phyloP scores from a whole-genome alignment of 1,139 yeast genomes.

The Yamadazyma songkhlaensis region DNA sequence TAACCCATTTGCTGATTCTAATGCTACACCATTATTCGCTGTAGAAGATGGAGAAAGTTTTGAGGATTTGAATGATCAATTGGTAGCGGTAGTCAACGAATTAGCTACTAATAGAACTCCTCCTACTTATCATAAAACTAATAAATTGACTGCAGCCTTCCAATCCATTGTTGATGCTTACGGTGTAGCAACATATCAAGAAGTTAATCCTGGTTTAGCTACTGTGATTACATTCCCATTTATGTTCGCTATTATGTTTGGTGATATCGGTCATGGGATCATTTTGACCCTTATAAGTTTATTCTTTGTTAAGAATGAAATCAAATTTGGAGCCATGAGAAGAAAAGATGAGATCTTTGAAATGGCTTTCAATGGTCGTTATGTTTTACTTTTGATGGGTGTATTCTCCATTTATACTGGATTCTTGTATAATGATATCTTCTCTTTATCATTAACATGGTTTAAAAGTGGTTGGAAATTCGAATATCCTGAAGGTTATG shows the following conservation, averaged over 20 bases:
- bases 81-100: slow-evolving; percentile 68
- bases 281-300: slow-evolving; percentile 72
- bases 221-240: slow-evolving; percentile 95
- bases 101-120: slow-evolving; percentile 81
- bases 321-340: slow-evolving; percentile 57
- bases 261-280: slow-evolving; percentile 95
- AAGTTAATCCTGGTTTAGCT: slow-evolving; percentile 94
- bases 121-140: slow-evolving; percentile 89
- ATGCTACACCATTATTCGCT: slow-evolving; percentile 41
- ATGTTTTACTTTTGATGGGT: slow-evolving; percentile 89
- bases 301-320: slow-evolving; percentile 68
- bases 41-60: slow-evolving; percentile 40
- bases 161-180: slow-evolving; percentile 94
- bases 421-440: slow-evolving; percentile 85
- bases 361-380: slow-evolving; percentile 93
- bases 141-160: slow-evolving; percentile 89
- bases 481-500: slow-evolving; percentile 63
- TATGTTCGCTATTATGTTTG: slow-evolving; percentile 99
- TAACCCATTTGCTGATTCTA: slow-evolving; percentile 6
- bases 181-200: slow-evolving; percentile 91
- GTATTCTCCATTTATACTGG: slow-evolving; percentile 92
- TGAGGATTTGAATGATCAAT: slow-evolving; percentile 26
- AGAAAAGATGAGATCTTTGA: slow-evolving; percentile 90
- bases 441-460: slow-evolving; percentile 83
- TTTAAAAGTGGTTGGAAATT: slow-evolving; percentile 90